A percentile compares a stretch with the other conserved stretches of the same genome.
phyloP scores from a whole-genome alignment of 2,329 filamentous ascomycete species.

The Penicillium sp. region DNA sequence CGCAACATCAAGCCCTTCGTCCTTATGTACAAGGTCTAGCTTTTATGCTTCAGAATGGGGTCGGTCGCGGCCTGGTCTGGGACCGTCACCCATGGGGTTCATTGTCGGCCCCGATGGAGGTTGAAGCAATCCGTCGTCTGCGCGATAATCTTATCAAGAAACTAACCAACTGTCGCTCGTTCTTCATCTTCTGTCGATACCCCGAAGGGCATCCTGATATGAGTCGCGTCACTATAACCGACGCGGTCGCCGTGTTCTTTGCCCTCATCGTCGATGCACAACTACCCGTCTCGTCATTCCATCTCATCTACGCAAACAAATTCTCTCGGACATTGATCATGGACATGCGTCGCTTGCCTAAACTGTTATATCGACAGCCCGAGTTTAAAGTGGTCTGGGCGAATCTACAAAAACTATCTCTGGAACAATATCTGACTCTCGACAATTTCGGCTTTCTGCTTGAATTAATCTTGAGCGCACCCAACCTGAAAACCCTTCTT shows the following conservation, averaged over 20 bases:
- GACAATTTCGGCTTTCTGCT: conserved; percentile 26
- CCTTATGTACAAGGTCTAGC: conserved; percentile 20
- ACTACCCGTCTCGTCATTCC: conserved; percentile 20
- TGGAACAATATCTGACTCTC: conserved; percentile 26
- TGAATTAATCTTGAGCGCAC: conserved; percentile 22
- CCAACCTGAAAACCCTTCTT: conserved; percentile 18
- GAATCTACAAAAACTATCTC: conserved; percentile 20
- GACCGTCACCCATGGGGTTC: conserved; percentile 25
- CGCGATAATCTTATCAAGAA: conserved; percentile 19
- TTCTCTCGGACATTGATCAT: conserved; percentile 23
- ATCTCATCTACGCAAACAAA: conserved; percentile 23
- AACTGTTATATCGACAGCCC: conserved; percentile 24
- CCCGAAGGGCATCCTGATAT: conserved; percentile 26
- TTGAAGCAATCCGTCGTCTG: conserved; percentile 16
- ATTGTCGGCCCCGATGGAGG: conserved; percentile 18
- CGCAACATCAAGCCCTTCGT: conserved; percentile 13
- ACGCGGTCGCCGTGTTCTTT: conserved; percentile 25
- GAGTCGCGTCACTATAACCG: conserved; percentile 21
- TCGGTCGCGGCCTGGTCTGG: conserved; percentile 23
- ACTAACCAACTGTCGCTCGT: conserved; percentile 23
- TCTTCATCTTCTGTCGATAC: conserved; percentile 27
- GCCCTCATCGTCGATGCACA: conserved; percentile 18
- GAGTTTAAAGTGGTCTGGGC: conserved; percentile 20
- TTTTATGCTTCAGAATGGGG: conserved; percentile 21
- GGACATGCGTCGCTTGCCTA: conserved; percentile 27